Evolutionary conservation across 148 eudicot genomes (phyloP).

Genomic region (Salicornia ramosissima): DNA sequence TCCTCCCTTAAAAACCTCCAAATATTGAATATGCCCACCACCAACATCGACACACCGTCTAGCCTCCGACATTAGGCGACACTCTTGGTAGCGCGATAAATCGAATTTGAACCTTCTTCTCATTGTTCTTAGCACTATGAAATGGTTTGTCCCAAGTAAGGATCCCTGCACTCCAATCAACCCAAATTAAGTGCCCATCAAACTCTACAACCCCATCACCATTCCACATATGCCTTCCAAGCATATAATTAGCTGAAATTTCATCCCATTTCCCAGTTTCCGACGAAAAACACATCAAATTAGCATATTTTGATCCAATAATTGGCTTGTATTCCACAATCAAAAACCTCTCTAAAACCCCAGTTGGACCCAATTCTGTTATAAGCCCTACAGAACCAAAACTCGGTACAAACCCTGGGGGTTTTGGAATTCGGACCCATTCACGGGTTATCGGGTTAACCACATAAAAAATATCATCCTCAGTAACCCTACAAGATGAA

Average conservation of each 20-base stretch:
- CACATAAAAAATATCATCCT: background rate
- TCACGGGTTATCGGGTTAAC: background rate
- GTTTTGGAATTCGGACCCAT: background rate
- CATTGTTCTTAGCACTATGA: background rate
- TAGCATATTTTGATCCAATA: background rate
- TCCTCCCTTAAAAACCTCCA: background rate
- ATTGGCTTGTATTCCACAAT: slow-evolving; percentile 5
- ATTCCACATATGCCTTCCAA: background rate
- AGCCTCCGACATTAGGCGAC: background rate
- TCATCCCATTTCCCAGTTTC: slow-evolving; percentile 13
- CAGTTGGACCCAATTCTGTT: background rate
- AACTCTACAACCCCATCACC: background rate
- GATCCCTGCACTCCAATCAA: background rate
- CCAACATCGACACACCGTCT: background rate
- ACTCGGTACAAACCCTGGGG: background rate
- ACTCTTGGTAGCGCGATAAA: background rate
- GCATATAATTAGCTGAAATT: background rate
- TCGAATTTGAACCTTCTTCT: background rate
- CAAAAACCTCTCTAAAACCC: background rate
- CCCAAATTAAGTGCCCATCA: slow-evolving; percentile 11
- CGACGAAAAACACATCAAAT: slow-evolving; percentile 6
- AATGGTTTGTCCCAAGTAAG: slow-evolving; percentile 10
- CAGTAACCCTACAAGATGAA: background rate
- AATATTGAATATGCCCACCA: slow-evolving; percentile 1
- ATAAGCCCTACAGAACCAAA: background rate